Percentiles rank a stretch among this genome's conserved stretches.
Evolutionary conservation across 495 filamentous ascomycete genomes (phyloP).

Genomic region (Neurospora terricola): DNA sequence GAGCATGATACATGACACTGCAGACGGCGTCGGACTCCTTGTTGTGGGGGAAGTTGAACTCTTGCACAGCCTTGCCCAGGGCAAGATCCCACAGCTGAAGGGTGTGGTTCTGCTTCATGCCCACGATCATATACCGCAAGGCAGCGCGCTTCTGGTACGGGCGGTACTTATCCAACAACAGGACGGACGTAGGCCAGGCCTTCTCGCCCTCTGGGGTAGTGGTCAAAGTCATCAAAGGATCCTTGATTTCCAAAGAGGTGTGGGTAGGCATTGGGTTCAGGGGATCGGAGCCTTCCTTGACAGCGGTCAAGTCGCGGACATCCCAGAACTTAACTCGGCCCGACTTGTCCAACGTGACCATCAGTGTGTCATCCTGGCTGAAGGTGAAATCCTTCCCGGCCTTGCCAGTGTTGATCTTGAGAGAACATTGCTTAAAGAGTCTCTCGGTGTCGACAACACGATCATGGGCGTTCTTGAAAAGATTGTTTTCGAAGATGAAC

Average conservation of each 20-base stretch:
- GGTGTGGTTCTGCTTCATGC: conserved; percentile 98
- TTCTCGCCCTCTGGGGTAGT: conserved; percentile 74
- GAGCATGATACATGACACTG: conserved; percentile 86
- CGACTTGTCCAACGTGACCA: conserved; percentile 93
- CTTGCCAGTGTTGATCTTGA: conserved; percentile 93
- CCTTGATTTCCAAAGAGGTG: conserved; percentile 58
- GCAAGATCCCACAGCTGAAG: conserved; percentile 98
- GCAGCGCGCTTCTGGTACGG: conserved; percentile 81
- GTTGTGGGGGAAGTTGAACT: conserved; percentile 90
- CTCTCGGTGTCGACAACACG: conserved; percentile 73
- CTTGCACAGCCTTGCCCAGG: conserved; percentile 87
- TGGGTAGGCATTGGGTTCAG: conserved; percentile 40
- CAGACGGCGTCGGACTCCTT: conserved; percentile 96
- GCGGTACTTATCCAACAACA: conserved; percentile 89
- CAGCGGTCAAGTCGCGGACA: conserved; percentile 61
- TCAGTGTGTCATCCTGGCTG: conserved; percentile 86
- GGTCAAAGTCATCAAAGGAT: conserved; percentile 66
- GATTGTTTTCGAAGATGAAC: conserved; percentile 58
- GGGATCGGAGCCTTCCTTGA: conserved; percentile 42
- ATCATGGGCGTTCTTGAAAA: conserved; percentile 60
- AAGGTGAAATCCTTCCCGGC: conserved; percentile 97
- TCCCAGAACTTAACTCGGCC: conserved; percentile 97
- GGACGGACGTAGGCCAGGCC: conserved; percentile 89
- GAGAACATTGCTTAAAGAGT: conserved; percentile 71
- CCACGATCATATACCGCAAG: conserved; percentile 87